Percentiles rank a stretch among this genome's conserved stretches.
Conservation (phyloP, 2,329 filamentous ascomycete genomes). For the Endoconidiophora laricicola region DNA sequence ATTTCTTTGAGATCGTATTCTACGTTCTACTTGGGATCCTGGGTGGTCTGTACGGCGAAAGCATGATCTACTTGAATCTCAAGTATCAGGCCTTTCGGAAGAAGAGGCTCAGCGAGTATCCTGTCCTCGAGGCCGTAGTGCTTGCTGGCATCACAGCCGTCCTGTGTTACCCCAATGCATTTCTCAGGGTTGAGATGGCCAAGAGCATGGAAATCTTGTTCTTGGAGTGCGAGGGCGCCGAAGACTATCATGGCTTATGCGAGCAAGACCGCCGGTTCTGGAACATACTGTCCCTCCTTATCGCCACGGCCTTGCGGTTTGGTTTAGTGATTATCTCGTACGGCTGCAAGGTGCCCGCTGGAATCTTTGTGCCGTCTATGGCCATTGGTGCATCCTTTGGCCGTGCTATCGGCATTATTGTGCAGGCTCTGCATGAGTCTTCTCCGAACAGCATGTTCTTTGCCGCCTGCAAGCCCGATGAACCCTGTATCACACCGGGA, state of each 20-base stretch:
- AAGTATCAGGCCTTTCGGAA: conserved; percentile 84
- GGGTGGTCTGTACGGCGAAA: conserved; percentile 84
- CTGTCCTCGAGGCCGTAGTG: conserved; percentile 71
- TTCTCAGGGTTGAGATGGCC: conserved; percentile 93
- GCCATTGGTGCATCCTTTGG: conserved; percentile 90
- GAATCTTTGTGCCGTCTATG: conserved; percentile 98
- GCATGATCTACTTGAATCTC: conserved; percentile 96
- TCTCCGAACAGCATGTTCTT: conserved; percentile 77
- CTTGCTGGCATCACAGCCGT: conserved; percentile 72
- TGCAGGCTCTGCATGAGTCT: conserved; percentile 73
- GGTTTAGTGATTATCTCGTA: conserved; percentile 90
- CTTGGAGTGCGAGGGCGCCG: conserved; percentile 73
- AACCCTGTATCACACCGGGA: conserved; percentile 89
- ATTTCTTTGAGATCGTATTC: conserved; percentile 91
- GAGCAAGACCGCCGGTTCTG: conserved; percentile 57
- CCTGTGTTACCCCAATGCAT: conserved; percentile 93
- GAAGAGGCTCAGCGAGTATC: conserved; percentile 71
- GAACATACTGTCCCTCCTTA: conserved; percentile 60
- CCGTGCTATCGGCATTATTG: conserved; percentile 81
- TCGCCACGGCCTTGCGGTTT: conserved; percentile 67
- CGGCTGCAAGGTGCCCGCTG: conserved; percentile 92
- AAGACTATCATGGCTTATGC: conserved; percentile 83
- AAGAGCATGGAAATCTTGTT: conserved; percentile 99
- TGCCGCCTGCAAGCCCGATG: conserved; percentile 71
- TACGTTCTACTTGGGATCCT: conserved; percentile 86